Evolutionary conservation across 352 stramenopile genomes (phyloP), one percentile per base, ranked within the genome.

Genomic region (Phytopythium aichiense): DNA sequence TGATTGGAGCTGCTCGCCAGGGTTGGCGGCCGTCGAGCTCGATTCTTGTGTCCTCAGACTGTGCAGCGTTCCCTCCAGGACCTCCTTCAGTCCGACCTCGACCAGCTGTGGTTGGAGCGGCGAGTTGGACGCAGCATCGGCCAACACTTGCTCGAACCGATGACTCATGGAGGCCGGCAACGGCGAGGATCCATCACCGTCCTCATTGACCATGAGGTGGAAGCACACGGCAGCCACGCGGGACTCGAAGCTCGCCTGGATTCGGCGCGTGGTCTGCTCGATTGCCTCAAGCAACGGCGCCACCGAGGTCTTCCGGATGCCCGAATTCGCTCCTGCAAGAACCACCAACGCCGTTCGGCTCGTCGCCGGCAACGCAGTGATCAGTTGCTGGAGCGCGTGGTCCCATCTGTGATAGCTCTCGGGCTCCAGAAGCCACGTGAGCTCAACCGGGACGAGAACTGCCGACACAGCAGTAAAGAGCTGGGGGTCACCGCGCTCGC

Each of bases 371-470:
- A 91, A 33, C 15, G 69, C 63, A 0, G 56, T 58, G 2, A 88
- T 40, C 1, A 90, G 13, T 0, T 57, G 56, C 53, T 56, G 62
- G 31, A 91, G 37, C n/a, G 70, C 73, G 22, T 77, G 65, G 48
- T 88, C 68, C 77, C 69, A 89, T 22, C 33, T 63, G 49, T 65
- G 64, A 40, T 75, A 66, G 31, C 68, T 81, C 7, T 35, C 45
- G 22, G 25, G 25, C 58, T 77, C 56, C 55, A 76, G 61, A 11
- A 88, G 50, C 50, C 74, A 62, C 33, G 60, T 79, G 52, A 92
- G 49, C 56, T 85, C 75, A 43, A 91, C 64, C 9, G 84, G 77
- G 1, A 92, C 62, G 6, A 92, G 40, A 12, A 92, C 66, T 16
- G 73, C 72, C 7, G 77, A 87, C 3, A 73, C 76, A 22, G 74